Conservation (phyloP, 2,329 filamentous ascomycete species). For the Pleomassaria siparia region DNA sequence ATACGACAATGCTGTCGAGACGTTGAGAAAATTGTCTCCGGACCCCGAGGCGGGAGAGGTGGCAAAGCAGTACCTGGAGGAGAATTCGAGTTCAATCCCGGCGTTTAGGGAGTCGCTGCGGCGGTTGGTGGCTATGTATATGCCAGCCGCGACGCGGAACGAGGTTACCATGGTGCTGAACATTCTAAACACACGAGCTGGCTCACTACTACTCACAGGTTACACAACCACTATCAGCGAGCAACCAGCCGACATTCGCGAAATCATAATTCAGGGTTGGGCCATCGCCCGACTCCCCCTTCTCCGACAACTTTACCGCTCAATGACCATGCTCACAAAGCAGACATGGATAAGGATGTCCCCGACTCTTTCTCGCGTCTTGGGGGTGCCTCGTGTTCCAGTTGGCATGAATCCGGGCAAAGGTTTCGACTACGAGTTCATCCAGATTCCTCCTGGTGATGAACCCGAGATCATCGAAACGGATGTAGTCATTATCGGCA, state of each 20-base stretch:
- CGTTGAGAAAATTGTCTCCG: constrained; percentile 30
- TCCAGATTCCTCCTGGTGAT: constrained; percentile 60
- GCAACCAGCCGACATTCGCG: constrained; percentile 62
- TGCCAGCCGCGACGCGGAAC: constrained; percentile 52
- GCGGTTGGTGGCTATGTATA: constrained; percentile 51
- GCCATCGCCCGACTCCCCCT: constrained; percentile 56
- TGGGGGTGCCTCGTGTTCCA: constrained; percentile 61
- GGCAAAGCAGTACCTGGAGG: constrained; percentile 56
- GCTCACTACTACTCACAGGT: constrained; percentile 68
- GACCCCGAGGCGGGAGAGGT: constrained; percentile 41
- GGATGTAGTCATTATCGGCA: constrained; percentile 84
- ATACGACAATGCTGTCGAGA: constrained; percentile 50
- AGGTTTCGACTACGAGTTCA: constrained; percentile 61
- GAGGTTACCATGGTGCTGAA: constrained; percentile 56
- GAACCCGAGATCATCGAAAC: constrained; percentile 66
- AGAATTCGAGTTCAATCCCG: constrained; percentile 55
- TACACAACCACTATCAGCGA: constrained; percentile 62
- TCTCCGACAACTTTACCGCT: constrained; percentile 59
- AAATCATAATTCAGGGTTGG: constrained; percentile 66
- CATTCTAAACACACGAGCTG: constrained; percentile 59
- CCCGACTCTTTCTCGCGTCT: constrained; percentile 56
- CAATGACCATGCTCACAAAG: constrained; percentile 58
- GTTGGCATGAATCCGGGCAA: constrained; percentile 55
- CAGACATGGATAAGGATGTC: constrained; percentile 59
- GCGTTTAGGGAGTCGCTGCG: constrained; percentile 56